phyloP scores from a whole-genome alignment of 139 green algal species.

The Micractinium sp. region DNA sequence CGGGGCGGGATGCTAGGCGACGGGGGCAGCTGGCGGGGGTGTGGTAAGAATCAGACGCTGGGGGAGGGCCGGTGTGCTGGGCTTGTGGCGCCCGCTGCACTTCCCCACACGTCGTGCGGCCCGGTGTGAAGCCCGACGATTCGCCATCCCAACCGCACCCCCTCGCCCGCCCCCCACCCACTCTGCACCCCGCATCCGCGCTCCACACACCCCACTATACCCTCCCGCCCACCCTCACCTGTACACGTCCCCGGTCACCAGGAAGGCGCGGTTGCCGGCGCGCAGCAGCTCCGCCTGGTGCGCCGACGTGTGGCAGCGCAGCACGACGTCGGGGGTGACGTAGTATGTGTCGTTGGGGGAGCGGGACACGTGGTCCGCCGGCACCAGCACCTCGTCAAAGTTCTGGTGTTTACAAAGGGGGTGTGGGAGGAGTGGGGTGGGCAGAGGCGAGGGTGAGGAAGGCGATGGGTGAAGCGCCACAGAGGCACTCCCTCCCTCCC shows the following conservation, averaged over 20 bases:
- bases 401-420: constrained; percentile 53
- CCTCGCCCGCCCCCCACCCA: too few relatives aligned
- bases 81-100: background rate
- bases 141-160: too few relatives aligned
- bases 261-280: constrained; percentile 80
- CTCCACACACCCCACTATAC: background rate
- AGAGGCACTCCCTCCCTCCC: background rate
- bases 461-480: too few relatives aligned
- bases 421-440: background rate
- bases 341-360: constrained; percentile 99
- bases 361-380: constrained; percentile 88
- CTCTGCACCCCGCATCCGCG: background rate
- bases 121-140: too few relatives aligned
- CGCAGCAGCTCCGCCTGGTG: constrained; percentile 90
- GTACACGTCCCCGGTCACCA: constrained; percentile 98
- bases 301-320: constrained; percentile 90
- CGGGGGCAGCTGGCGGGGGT: too few relatives aligned
- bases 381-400: constrained; percentile 94
- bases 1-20: too few relatives aligned
- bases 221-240: background rate
- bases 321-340: constrained; percentile 79
- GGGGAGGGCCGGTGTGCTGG: too few relatives aligned
- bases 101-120: background rate
- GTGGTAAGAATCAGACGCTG: too few relatives aligned
- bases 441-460: background rate